These are phyloP conservation scores for Umbelopsis isabellina DNA, from an alignment of 192 early-diverging fungal genomes.

Conservation along the genomic window DNA sequence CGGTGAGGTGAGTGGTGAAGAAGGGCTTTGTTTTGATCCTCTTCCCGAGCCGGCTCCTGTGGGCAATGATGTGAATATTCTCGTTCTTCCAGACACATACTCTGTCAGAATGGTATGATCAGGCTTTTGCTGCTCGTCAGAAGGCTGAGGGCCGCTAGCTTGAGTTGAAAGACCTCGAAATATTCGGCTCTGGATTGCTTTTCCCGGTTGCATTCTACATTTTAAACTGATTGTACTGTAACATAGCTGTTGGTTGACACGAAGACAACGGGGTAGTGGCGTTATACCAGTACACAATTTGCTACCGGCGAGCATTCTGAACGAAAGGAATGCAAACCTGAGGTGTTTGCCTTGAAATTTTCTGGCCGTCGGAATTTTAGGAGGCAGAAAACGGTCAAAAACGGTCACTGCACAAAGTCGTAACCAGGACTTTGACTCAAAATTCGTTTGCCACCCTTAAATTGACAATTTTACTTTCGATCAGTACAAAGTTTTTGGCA, in stretches of 20 bases:
- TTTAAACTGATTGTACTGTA: not conserved
- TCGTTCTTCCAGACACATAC: conserved; percentile 44
- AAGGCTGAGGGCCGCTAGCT: not conserved
- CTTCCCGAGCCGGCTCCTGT: conserved; percentile 40
- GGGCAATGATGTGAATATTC: conserved; percentile 46
- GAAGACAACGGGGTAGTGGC: not conserved
- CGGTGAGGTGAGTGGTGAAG: conserved; percentile 38
- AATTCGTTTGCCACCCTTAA: too few relatives aligned
- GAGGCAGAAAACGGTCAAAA: too few relatives aligned
- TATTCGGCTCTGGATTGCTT: not conserved
- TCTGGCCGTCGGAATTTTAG: too few relatives aligned
- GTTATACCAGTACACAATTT: not conserved
- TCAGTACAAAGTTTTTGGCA: too few relatives aligned
- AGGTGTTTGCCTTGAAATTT: too few relatives aligned
- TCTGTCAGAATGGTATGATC: conserved; percentile 39
- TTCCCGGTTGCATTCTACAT: not conserved
- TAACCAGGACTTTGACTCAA: too few relatives aligned
- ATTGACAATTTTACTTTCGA: too few relatives aligned
- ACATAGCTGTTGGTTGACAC: not conserved
- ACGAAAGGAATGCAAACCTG: not conserved
- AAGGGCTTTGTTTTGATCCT: conserved; percentile 34
- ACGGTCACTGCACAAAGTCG: too few relatives aligned
- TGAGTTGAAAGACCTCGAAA: conserved; percentile 8
- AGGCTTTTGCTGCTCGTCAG: not conserved
- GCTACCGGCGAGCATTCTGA: conserved; percentile 6